Conservation (phyloP, 1,139 yeast species). For the Pichia sp. region DNA sequence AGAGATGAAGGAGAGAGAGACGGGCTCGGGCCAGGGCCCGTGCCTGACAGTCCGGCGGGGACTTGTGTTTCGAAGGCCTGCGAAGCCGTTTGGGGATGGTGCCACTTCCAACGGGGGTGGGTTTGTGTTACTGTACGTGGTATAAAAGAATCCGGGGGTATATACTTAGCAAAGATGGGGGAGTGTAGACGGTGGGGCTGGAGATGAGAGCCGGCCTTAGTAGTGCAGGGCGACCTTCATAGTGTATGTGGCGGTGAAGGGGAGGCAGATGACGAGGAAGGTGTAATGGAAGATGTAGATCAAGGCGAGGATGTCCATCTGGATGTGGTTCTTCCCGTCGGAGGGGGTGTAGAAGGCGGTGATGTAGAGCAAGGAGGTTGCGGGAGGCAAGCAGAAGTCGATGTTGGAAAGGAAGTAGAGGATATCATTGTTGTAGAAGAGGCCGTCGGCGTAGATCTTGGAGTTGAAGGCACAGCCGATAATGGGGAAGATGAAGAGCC, state of each 20-base stretch:
- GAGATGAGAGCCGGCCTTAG: slow-evolving; percentile 7
- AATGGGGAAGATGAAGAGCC: slow-evolving; percentile 54
- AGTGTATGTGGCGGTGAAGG: slow-evolving; percentile 62
- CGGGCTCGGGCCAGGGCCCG: too few species aligned
- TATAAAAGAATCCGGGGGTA: too few species aligned
- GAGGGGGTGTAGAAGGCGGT: slow-evolving; percentile 81
- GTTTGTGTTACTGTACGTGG: too few species aligned
- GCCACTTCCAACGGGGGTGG: too few species aligned
- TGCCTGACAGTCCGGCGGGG: too few species aligned
- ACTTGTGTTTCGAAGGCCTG: too few species aligned
- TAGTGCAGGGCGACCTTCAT: slow-evolving; percentile 38
- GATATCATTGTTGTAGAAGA: slow-evolving; percentile 56
- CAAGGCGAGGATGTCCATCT: slow-evolving; percentile 80
- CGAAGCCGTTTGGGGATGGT: too few species aligned
- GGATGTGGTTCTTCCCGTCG: slow-evolving; percentile 54
- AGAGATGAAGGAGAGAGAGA: too few species aligned
- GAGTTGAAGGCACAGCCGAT: slow-evolving; percentile 58
- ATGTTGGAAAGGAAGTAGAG: slow-evolving; percentile 66
- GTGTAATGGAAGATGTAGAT: slow-evolving; percentile 66
- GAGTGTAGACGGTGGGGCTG: not conserved
- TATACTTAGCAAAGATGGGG: not conserved
- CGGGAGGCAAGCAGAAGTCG: slow-evolving; percentile 78
- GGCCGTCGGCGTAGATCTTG: slow-evolving; percentile 42
- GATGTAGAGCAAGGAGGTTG: slow-evolving; percentile 77
- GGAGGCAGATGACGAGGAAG: slow-evolving; percentile 55